A percentile compares a stretch with the other conserved stretches of the same genome.
These are phyloP conservation scores for Bremia lactucae DNA, from an alignment of 352 stramenopile species.

Conservation along the genomic window DNA sequence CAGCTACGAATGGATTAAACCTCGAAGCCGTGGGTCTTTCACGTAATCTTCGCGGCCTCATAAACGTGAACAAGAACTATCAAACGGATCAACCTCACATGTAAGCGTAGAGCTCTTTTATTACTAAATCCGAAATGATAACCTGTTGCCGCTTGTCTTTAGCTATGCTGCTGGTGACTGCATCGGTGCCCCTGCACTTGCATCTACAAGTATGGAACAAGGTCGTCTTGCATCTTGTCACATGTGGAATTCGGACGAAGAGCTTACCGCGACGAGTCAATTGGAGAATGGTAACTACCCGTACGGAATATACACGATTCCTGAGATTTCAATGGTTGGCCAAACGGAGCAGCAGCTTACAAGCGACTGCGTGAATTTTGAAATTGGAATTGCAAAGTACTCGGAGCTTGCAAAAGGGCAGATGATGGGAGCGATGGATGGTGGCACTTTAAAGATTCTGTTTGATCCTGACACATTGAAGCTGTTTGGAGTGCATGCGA, in stretches of 20 bases:
- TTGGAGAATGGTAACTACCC: constrained; percentile 76
- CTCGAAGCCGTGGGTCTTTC: constrained; percentile 70
- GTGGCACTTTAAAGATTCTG: constrained; percentile 83
- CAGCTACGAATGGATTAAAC: constrained; percentile 73
- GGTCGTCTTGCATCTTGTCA: constrained; percentile 71
- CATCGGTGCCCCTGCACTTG: constrained; percentile 77
- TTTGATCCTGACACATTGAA: constrained; percentile 76
- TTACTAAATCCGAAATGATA: neutral
- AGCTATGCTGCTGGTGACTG: constrained; percentile 85
- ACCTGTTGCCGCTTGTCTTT: neutral
- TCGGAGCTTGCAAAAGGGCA: constrained; percentile 84
- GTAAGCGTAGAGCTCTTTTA: constrained; percentile 16
- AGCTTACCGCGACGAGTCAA: constrained; percentile 50
- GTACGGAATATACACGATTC: constrained; percentile 89
- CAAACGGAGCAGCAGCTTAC: constrained; percentile 85
- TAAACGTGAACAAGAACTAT: constrained; percentile 84
- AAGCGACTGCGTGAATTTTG: constrained; percentile 68
- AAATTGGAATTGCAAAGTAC: constrained; percentile 82
- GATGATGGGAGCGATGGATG: constrained; percentile 74
- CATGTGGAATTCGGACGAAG: constrained; percentile 63
- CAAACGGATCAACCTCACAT: constrained; percentile 79
- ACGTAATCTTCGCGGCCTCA: constrained; percentile 65
- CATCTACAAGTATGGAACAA: constrained; percentile 87
- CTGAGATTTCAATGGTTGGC: constrained; percentile 87
- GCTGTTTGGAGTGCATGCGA: constrained; percentile 80